These are phyloP conservation scores for Puccinia novopanici DNA, from an alignment of 1,284 basidiomycete species.

Conservation along the genomic window DNA sequence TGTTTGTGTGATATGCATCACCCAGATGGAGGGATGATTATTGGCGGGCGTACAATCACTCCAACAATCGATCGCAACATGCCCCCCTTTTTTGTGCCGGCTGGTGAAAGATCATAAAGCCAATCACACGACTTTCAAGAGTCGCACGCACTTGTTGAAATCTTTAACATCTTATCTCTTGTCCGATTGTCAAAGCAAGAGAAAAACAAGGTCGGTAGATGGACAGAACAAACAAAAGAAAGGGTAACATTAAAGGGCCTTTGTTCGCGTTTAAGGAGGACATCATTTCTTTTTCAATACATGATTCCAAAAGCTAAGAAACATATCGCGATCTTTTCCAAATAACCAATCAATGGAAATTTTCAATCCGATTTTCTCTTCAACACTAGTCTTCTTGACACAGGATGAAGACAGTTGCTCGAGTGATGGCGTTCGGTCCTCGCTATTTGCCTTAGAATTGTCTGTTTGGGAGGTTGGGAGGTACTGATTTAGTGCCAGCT, in stretches of 20 bases:
- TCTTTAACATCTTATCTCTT: too few relatives aligned
- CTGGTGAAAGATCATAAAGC: too few relatives aligned
- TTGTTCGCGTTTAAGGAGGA: neutral
- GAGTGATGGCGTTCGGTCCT: too few relatives aligned
- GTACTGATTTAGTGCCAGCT: neutral
- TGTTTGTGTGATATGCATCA: too few relatives aligned
- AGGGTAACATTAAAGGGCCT: neutral
- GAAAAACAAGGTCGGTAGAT: too few relatives aligned
- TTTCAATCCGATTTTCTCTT: slow-evolving; percentile 8
- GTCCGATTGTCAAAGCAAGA: too few relatives aligned
- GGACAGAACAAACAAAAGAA: neutral
- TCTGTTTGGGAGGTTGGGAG: neutral
- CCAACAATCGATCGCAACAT: too few relatives aligned
- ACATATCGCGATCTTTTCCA: slow-evolving; percentile 1
- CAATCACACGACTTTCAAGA: too few relatives aligned
- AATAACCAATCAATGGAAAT: slow-evolving; percentile 12
- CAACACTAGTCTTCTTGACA: neutral
- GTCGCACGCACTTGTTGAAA: too few relatives aligned
- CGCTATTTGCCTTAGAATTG: neutral
- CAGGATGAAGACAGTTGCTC: neutral
- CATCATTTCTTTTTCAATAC: neutral
- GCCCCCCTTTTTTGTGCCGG: too few relatives aligned
- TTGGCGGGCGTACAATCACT: too few relatives aligned
- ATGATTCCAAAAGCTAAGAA: slow-evolving; percentile 33
- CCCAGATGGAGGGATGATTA: too few relatives aligned